Base-by-base conservation (phyloP, 371 early-diverging fungal genomes). In the Phascolomyces articulosus region DNA sequence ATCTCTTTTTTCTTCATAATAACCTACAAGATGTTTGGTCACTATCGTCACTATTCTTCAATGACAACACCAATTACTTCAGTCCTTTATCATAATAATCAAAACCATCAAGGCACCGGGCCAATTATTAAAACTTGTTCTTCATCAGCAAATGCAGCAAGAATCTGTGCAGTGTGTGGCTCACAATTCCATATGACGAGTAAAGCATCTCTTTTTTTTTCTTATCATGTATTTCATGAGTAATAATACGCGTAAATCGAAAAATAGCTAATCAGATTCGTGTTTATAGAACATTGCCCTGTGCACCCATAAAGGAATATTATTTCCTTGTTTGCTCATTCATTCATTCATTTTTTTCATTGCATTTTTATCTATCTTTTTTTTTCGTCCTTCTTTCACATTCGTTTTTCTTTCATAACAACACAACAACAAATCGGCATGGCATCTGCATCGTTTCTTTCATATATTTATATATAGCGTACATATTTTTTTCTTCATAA, bases 161-260 rank as follows among this genome's bases (percentile, higher is more conserved):
- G 3, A 24, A 28, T 4, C 15, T 76, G 77, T 38, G 77, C 77
- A 23, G 71, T 77, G 23, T 77, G 77, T 62, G 77, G 77, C 3
- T 77, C 77, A 15, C 51, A 40, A 26, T 64, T 68, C 20, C 77
- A 77, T 62, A 73, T 73, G 71, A 73, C 77, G 55, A 73, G 77
- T 77, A 66, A 47, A 13, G 16, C 1, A 34, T 44, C 44, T 13
- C 41, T 16, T 16, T 41, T 16, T 41, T n/a, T 41, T 3, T n/a
- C 4, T n/a, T 41, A 3, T n/a, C 11, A 34, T 11, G 34, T 34
- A 34, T 34, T 0, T 34, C 6, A 31, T 31, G 9, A 31, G 11
- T 34, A 34, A 6, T 6, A 9, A 31, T 31, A 34, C 34, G 34
- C 34, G 34, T 34, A 9, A 34, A 0, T 34, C 6, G 1, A 11